phyloP scores from a whole-genome alignment of 169 alveolate species.

The Eimeria acervulina region DNA sequence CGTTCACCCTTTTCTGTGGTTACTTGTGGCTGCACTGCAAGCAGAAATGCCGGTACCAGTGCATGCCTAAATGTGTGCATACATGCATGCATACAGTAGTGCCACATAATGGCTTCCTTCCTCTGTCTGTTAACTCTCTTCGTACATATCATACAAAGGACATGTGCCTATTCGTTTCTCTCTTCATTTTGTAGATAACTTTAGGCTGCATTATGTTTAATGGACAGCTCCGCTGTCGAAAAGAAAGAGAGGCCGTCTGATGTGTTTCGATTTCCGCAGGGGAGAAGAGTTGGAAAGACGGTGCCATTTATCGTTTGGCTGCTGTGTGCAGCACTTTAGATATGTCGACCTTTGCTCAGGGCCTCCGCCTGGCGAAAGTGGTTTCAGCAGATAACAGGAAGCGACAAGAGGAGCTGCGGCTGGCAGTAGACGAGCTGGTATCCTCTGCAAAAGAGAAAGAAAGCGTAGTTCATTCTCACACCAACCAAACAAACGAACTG shows the following conservation, averaged over 20 bases:
- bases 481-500: not conserved
- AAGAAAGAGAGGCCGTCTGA: not conserved
- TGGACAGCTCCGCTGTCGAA: not conserved
- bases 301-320: conserved; percentile 6
- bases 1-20: not conserved
- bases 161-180: too few species aligned
- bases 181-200: too few species aligned
- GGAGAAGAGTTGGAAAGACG: not conserved
- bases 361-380: not conserved
- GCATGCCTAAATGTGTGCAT: too few species aligned
- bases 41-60: not conserved
- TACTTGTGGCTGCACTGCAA: not conserved
- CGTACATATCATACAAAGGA: too few species aligned
- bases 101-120: too few species aligned
- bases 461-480: not conserved
- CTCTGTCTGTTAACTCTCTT: too few species aligned
- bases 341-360: not conserved
- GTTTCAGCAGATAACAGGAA: not conserved
- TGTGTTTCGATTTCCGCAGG: not conserved
- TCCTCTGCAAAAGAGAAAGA: not conserved
- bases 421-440: not conserved
- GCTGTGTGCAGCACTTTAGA: conserved; percentile 55
- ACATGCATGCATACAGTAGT: too few species aligned
- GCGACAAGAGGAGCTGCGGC: not conserved
- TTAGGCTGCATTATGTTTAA: too few species aligned